Conservation (phyloP, 257 asterid species). For the Eustoma russellianum region DNA sequence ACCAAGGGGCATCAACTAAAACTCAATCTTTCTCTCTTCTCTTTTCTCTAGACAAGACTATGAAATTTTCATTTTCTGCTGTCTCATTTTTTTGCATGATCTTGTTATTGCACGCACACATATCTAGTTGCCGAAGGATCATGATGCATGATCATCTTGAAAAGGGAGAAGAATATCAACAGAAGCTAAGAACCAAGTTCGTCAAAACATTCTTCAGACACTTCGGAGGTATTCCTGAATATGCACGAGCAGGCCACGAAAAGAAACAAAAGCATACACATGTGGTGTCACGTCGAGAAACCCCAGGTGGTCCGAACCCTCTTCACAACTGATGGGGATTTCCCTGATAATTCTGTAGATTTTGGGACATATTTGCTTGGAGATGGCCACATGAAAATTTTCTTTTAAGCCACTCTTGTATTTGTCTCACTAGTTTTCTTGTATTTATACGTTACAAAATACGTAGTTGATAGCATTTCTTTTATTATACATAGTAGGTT, state of each 20-base stretch:
- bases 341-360: not conserved
- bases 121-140: constrained; percentile 14
- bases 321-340: constrained; percentile 22
- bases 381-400: too few species aligned
- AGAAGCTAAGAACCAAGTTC: constrained; percentile 22
- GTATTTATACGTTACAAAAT: too few species aligned
- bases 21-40: too few species aligned
- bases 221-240: constrained; percentile 7
- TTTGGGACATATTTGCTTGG: too few species aligned
- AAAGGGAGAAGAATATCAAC: constrained; percentile 3
- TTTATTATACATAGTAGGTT: too few species aligned
- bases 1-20: too few species aligned
- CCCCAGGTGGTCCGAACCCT: constrained; percentile 40
- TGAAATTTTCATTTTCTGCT: not conserved
- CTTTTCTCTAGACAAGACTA: not conserved
- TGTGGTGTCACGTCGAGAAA: constrained; percentile 23
- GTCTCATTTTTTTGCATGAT: not conserved
- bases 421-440: too few species aligned
- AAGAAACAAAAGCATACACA: constrained; percentile 13
- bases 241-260: constrained; percentile 8
- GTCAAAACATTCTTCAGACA: constrained; percentile 11
- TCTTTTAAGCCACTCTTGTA: too few species aligned
- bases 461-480: too few species aligned
- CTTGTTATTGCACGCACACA: constrained; percentile 5
- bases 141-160: constrained; percentile 5